Base-by-base conservation (phyloP, 257 asterid genomes). In the Forsythia viridissima region DNA sequence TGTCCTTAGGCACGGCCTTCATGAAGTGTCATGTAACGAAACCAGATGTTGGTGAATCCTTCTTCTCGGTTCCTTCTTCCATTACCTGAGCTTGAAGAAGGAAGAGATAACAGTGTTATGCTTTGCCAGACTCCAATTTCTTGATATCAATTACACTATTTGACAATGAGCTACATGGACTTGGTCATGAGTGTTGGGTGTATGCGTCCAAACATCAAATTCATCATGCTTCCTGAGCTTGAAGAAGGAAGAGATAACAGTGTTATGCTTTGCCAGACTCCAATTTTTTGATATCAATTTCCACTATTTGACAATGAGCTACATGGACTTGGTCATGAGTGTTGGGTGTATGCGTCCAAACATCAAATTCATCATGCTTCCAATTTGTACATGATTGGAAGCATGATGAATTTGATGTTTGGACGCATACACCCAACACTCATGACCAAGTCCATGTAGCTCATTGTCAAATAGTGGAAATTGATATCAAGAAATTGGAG, bases 401-500 rank as follows among this genome's bases (percentile, higher is more conserved):
- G 76, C 59, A 11, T 24, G 75, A 71, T 20, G 36, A 40, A 55
- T 15, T 11, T 68, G 65, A 70, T 21, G 44, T 79, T 61, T 55
- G 34, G 57, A 16, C 20, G 16, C 12, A 51, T 38, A n/a, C 51
- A 40, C 42, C 34, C 41, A 44, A 16, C 44, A 61, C 70, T 67
- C 79, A 67, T 51, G 38, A 61, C 20, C 79, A 34, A 61, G 57
- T 24, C 70, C 15, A 63, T 66, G 57, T n/a, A 40, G 55, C 10
- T 36, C 43, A 16, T 40, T 13, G 36, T 12, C 30, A 24, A 74
- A 51, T n/a, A 63, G 21, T 16, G 34, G 42, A 40, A 30, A 46
- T 38, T 39, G 66, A 74, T 70, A 74, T 51, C 15, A 70, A 66
- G 79, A 20, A 15, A 73, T 46, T 9, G 75, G 75, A 51, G 65